These are phyloP conservation scores for Psilocybe subaeruginosa DNA, from an alignment of 768 basidiomycete genomes.

Conservation along the genomic window DNA sequence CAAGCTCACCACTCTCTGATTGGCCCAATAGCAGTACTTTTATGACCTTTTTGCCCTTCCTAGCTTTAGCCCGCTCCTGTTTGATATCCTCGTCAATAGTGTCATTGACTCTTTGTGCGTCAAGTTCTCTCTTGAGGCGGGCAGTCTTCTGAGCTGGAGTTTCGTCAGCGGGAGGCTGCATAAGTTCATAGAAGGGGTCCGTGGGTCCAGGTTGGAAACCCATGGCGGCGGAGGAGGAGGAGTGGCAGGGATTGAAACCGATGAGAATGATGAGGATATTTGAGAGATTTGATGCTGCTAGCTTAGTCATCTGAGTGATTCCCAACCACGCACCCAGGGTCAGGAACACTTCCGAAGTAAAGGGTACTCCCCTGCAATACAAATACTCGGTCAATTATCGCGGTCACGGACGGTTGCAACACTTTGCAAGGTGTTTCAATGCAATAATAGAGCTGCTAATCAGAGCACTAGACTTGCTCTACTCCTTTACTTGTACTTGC, in stretches of 20 bases:
- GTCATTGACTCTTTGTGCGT: constrained; percentile 53
- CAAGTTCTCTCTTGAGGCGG: constrained; percentile 47
- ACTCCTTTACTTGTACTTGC: background rate
- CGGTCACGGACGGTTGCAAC: background rate
- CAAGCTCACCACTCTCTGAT: constrained; percentile 61
- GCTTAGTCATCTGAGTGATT: constrained; percentile 19
- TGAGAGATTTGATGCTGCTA: constrained; percentile 17
- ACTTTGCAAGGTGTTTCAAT: background rate
- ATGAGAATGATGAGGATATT: constrained; percentile 22
- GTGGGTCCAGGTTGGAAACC: constrained; percentile 35
- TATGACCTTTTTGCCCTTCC: constrained; percentile 49
- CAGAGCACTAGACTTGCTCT: background rate
- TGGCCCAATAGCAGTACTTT: constrained; percentile 68
- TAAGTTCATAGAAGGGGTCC: constrained; percentile 49
- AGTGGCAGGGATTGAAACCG: constrained; percentile 5
- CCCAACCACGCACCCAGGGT: constrained; percentile 11
- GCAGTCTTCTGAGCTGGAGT: constrained; percentile 52
- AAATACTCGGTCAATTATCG: constrained; percentile 20
- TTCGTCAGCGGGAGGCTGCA: constrained; percentile 54
- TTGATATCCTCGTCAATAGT: constrained; percentile 65
- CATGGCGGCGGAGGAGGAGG: constrained; percentile 28
- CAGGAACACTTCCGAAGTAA: constrained; percentile 19
- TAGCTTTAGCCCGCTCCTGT: constrained; percentile 43
- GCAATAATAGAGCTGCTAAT: background rate
- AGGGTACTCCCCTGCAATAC: constrained; percentile 1